Evolutionary conservation across 2,329 filamentous ascomycete species (phyloP).

Genomic region (Pseudocercospora crystallina): DNA sequence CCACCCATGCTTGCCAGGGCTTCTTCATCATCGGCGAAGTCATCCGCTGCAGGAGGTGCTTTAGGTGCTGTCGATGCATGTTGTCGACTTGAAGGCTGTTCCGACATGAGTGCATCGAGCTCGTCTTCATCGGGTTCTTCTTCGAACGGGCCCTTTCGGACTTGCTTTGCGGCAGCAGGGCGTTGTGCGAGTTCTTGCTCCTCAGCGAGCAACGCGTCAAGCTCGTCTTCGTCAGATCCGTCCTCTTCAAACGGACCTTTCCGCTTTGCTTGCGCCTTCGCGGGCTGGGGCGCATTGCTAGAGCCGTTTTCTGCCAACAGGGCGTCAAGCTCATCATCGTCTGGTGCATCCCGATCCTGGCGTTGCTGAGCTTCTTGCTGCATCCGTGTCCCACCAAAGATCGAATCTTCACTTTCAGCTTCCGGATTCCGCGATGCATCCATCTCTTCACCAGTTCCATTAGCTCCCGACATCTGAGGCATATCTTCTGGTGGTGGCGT

Average conservation of each 20-base stretch:
- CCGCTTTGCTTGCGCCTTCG: conserved; percentile 13
- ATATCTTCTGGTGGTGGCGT: conserved; percentile 14
- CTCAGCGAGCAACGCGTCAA: conserved; percentile 6
- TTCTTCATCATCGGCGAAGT: conserved; percentile 64
- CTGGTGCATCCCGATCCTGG: conserved; percentile 15
- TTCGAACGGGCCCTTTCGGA: conserved; percentile 23
- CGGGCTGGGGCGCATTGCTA: neutral
- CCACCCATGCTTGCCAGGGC: conserved; percentile 55
- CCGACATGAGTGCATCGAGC: conserved; percentile 56
- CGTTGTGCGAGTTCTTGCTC: neutral
- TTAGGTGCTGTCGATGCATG: neutral
- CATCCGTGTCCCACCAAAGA: conserved; percentile 3
- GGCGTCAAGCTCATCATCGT: conserved; percentile 30
- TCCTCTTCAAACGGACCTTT: conserved; percentile 24
- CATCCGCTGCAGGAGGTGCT: conserved; percentile 7
- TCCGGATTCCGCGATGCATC: conserved; percentile 3
- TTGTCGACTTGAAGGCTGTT: conserved; percentile 36
- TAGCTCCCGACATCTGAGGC: conserved; percentile 19
- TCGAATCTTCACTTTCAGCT: conserved; percentile 6
- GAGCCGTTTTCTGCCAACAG: conserved; percentile 24
- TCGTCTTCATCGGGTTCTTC: conserved; percentile 33
- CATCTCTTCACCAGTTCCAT: conserved; percentile 2
- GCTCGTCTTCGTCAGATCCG: conserved; percentile 18
- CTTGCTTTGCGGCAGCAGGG: neutral
- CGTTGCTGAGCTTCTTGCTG: neutral